Base-by-base conservation (phyloP, 805 yeast species). In the Myxozyma geophila region DNA sequence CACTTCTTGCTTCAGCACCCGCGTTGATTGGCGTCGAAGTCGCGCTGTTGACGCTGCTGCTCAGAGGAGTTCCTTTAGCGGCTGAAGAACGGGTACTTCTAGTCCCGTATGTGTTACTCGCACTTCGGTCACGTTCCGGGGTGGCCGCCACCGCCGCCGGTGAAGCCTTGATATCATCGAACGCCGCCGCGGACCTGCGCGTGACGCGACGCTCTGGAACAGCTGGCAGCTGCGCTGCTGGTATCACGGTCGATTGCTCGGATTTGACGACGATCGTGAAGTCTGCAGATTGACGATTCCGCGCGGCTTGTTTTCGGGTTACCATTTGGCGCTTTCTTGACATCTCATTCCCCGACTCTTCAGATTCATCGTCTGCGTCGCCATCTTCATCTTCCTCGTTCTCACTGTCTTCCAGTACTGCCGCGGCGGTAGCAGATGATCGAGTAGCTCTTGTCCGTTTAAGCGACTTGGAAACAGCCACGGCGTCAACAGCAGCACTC, bases 121-220 rank as follows among this genome's bases (percentile, higher is more conserved):
- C 28, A 28, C 28, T 28, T 5, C 28, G 28, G n/a, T 46, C 17
- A 12, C 57, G 57, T 28, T 53, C 57, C 8, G 57, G 57, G 2
- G 57, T 53, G 4, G 57, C 47, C 17, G 10, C 41, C 15, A 23
- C 15, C 23, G 23, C 46, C 6, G 47, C 46, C 6, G 55, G 50
- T 9, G 50, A 21, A 0, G 17, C 17, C 17, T 35, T 13, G 17
- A 17, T 15, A 36, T 35, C 41, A 6, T 53, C 57, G 1, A 36
- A 43, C 33, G 33, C 35, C 6, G 51, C 58, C n/a, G 43, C 58
- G 8, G 58, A 54, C 35, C 58, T 21, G 12, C 58, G 58, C 51
- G 58, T 54, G 15, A 46, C 58, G 43, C 58, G 50, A 33, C 58
- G 58, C 1, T 54, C 57, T 9, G 37, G 19, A 12, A 21, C n/a